Base-by-base conservation (phyloP, 306 rosid species). In the Quillaja saponaria region DNA sequence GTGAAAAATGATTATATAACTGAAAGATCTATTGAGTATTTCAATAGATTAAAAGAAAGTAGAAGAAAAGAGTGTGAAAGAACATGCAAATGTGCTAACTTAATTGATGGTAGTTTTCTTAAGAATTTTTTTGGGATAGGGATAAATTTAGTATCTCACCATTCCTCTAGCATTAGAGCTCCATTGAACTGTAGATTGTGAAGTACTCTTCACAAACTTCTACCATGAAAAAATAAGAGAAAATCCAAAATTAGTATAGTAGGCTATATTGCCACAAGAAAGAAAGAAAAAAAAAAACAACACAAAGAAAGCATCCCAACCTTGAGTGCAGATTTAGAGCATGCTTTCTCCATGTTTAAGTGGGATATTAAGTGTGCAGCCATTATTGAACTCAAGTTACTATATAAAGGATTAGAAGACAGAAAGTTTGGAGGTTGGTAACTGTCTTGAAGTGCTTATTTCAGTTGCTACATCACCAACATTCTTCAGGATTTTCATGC, bases 391-490 rank as follows among this genome's bases (percentile, higher is more conserved):
- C 10, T 58, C 47, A 62, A 51, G 37, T 57, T 64, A 67, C 33
- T 76, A 55, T 81, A 86, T 68, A 78, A 52, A 66, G 67, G 61
- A 52, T 61, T 55, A 44, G 66, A 55, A 55, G 66, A 41, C 56
- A 13, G 13, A 38, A 57, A 76, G 87, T 61, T 79, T 74, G 88
- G 90, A 86, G 94, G 83, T 80, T 82, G 82, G 90, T 87, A 77
- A 69, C 72, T 78, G 78, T 73, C 85, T 66, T 52, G 46, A 49
- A 52, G 12, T 68, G 34, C 44, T 66, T 18, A 14, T 80, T 75
- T 84, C 72, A 80, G 95, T 87, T 91, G 95, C 91, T 53, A 82
- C 85, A 87, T 91, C 97, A 82, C 85, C 78, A 80, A 51, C 89
- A 81, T 77, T 72, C 77, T 73, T 54, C 74, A 34, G 61, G 67